Conservation (phyloP, 164 flowering plant species). For the Vitis cinerea region DNA sequence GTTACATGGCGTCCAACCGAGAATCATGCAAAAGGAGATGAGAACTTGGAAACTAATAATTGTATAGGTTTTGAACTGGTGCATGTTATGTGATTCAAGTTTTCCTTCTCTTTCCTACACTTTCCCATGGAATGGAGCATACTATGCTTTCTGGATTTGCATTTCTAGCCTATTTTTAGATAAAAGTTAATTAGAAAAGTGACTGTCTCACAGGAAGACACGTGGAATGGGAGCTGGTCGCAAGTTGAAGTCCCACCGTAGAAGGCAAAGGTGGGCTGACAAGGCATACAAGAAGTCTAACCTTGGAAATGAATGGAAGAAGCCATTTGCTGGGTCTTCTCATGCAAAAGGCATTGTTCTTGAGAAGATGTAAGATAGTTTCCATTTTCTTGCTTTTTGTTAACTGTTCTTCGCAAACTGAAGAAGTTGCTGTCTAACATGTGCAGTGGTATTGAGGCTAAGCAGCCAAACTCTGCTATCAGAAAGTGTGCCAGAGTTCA, state of each 20-base stretch:
- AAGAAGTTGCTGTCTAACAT: not conserved
- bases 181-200: not conserved
- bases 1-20: no score
- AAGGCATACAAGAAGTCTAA: constrained; percentile 76
- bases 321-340: constrained; percentile 88
- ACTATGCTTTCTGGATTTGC: not conserved
- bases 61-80: no score
- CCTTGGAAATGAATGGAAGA: constrained; percentile 89
- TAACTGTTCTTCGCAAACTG: not conserved
- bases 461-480: constrained; percentile 88
- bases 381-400: not conserved
- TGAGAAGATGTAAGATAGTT: constrained; percentile 64
- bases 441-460: constrained; percentile 74
- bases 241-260: constrained; percentile 72
- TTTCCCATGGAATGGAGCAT: no score
- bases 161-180: not conserved
- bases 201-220: constrained; percentile 55
- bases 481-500: constrained; percentile 82
- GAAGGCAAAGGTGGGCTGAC: constrained; percentile 79
- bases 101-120: no score
- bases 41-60: no score
- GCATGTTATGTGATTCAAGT: no score
- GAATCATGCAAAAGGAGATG: no score
- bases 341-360: constrained; percentile 88
- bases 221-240: constrained; percentile 92